phyloP scores from a whole-genome alignment of 179 eudicot species.

The Silene noctiflora region DNA sequence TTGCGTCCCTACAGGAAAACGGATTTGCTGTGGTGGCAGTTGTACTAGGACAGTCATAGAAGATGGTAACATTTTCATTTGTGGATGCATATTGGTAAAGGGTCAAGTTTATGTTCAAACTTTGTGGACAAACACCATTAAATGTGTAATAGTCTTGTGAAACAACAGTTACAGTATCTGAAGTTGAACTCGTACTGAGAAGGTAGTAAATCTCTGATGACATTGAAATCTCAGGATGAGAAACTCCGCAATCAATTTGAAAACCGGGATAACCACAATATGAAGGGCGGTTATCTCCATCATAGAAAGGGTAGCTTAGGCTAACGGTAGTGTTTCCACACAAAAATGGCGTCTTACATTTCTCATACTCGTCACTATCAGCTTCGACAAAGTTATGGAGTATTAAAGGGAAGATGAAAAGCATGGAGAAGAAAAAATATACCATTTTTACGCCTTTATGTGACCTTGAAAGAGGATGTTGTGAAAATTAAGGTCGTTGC shows the following conservation, averaged over 20 bases:
- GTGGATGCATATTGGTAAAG: constrained; percentile 24
- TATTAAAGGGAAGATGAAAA: background rate
- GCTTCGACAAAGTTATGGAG: constrained; percentile 11
- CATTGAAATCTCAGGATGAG: background rate
- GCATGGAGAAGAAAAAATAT: background rate
- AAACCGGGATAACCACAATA: constrained; percentile 51
- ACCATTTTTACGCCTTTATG: too few relatives aligned
- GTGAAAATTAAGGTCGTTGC: too few relatives aligned
- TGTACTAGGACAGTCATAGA: constrained; percentile 31
- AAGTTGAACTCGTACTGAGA: constrained; percentile 3
- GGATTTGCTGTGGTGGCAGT: background rate
- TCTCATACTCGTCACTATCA: constrained; percentile 17
- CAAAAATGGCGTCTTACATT: constrained; percentile 27
- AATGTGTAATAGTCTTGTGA: constrained; percentile 23
- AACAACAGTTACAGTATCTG: constrained; percentile 22
- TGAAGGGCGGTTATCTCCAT: constrained; percentile 17
- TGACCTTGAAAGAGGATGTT: too few relatives aligned
- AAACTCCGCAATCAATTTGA: constrained; percentile 21
- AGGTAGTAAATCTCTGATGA: constrained; percentile 26
- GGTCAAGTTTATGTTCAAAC: constrained; percentile 17
- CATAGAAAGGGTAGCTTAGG: constrained; percentile 22
- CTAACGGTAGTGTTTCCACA: background rate
- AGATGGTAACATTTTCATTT: constrained; percentile 30
- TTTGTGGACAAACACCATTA: constrained; percentile 25
- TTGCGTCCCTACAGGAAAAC: background rate